A percentile compares a stretch with the other conserved stretches of the same genome.
Conservation (phyloP, 345 rosid species). For the Lepidium aucheri region DNA sequence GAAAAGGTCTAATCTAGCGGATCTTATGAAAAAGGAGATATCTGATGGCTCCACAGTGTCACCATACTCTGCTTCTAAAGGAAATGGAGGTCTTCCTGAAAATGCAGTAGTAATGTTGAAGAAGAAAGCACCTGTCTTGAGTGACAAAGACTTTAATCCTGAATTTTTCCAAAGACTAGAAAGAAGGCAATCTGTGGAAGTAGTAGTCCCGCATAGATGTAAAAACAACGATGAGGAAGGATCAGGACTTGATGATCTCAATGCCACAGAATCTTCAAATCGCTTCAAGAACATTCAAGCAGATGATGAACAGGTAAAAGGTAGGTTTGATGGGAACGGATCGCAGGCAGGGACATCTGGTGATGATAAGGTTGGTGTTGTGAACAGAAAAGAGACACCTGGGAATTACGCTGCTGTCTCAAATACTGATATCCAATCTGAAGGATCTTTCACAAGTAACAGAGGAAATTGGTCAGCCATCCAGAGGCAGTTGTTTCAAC, state of each 20-base stretch:
- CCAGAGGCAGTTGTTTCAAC: constrained; percentile 84
- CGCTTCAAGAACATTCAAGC: constrained; percentile 33
- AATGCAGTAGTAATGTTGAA: constrained; percentile 80
- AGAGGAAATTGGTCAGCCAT: constrained; percentile 93
- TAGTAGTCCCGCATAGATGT: constrained; percentile 74
- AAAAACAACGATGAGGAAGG: constrained; percentile 53
- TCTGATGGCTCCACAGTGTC: constrained; percentile 39
- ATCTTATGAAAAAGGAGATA: constrained; percentile 40
- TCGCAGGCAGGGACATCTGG: constrained; percentile 47
- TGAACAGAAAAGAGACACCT: constrained; percentile 46
- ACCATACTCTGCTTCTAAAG: constrained; percentile 46
- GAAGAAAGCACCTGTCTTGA: constrained; percentile 75
- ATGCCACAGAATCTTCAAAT: constrained; percentile 42
- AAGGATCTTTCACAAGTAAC: constrained; percentile 63
- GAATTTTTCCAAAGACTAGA: constrained; percentile 96
- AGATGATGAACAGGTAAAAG: constrained; percentile 38
- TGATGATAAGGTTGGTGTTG: constrained; percentile 41
- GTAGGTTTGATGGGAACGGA: constrained; percentile 40
- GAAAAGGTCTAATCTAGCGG: constrained; percentile 37
- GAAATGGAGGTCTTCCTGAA: constrained; percentile 65
- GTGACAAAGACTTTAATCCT: constrained; percentile 82
- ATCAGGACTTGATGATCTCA: constrained; percentile 38
- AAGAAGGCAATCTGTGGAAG: constrained; percentile 78
- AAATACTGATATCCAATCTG: constrained; percentile 62
- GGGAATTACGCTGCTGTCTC: constrained; percentile 45